Evolutionary conservation across 768 basidiomycete species (phyloP), one percentile per base, ranked within the genome.

Genomic region (Termitomyces sp.): DNA sequence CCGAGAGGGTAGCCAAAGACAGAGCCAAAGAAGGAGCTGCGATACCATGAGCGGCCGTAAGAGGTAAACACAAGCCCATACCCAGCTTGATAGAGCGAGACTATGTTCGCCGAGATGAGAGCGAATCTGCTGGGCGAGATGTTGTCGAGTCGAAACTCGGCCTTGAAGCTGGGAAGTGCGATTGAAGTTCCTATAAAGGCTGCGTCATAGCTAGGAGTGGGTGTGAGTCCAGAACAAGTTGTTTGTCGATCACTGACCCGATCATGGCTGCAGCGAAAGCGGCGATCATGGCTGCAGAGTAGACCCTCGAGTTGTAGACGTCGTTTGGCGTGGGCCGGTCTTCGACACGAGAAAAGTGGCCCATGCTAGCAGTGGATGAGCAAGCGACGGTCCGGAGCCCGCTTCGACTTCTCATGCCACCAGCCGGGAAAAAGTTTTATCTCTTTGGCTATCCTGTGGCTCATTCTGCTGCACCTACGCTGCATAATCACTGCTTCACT

Each of bases 111-210:
- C 5, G 72, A 74, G 46, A 75, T 69, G 26, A 67, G 53, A 26
- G 72, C 68, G 46, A 74, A 63, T 39, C 74, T 62, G 0, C 59
- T 41, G 0, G 70, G 59, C 2, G 69, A 64, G 64, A 72, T 70
- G 4, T 59, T 66, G 31, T 64, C 64, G 22, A 77, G 69, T 0
- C 72, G 72, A 50, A 81, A 83, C 44, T 76, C 78, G 22, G 59
- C 50, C 61, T 79, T 74, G 71, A 81, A 82, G 29, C 73, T 74
- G 1, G 63, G 46, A 27, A 75, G 64, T 37, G 77, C 67, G 57
- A 79, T 71, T 0, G 78, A 75, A 0, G 75, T 77, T 10, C 79
- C 77, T 55, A 79, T 75, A 65, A 79, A 80, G 7, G 76, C 77
- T 8, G 72, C 72, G 61, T 78, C 76, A 63, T 77, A 74, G 39